Base-by-base conservation (phyloP, 179 eudicot genomes). In the Spinacia oleracea region DNA sequence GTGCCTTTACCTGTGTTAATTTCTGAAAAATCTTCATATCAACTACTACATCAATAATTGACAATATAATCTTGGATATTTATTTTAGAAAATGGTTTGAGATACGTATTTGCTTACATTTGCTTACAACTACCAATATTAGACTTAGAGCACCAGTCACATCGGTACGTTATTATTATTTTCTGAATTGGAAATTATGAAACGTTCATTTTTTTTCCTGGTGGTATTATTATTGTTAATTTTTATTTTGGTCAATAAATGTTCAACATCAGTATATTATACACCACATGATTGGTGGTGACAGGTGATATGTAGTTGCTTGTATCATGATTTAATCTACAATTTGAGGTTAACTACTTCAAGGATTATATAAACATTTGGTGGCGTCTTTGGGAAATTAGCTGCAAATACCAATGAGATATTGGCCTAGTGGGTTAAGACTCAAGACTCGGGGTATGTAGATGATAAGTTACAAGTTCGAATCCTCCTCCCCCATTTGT, bases 211-310 rank as follows among this genome's bases (percentile, higher is more conserved):
- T 18, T 7, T 18, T 65, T 65, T 18, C 21, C 45, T 16, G 23
- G n/a, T 65, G 11, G 23, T 16, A 32, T 4, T 65, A 12, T 16
- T 65, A 5, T 32, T 65, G 70, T 32, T 65, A 5, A 23, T 65
- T 27, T 29, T 27, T 23, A 34, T 20, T 40, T 48, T 25, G 10
- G 25, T 51, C 23, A 50, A 71, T 71, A 48, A 27, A 50, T 9
- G 25, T 23, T 34, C 32, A 21, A 16, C 23, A 50, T 71, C 40
- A 32, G 59, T 31, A 32, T 25, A 31, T 71, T 48, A 48, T 71
- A 50, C 60, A 31, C 42, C 43, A 50, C 75, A 31, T 11, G n/a
- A 31, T 48, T 29, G 55, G 59, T 29, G 59, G 74, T 71, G 74
- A 71, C 59, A 15, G 25, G 27, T 71, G 59, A 71, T 71, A 71